Evolutionary conservation across 164 flowering plant genomes (phyloP).

Genomic region (Buxus sempervirens): DNA sequence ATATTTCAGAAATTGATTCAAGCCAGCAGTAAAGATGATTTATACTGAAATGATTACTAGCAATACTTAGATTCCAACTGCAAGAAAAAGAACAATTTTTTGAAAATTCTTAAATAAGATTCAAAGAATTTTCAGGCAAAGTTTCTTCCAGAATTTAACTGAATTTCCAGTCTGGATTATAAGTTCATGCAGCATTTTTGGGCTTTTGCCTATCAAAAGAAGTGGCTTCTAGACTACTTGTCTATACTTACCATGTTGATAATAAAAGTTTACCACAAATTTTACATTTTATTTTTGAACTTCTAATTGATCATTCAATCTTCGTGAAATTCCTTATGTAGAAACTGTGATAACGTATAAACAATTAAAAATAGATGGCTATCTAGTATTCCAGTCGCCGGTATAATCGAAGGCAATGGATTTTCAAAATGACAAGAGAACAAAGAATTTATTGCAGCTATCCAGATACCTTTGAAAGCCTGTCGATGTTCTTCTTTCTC

Average conservation of each 20-base stretch:
- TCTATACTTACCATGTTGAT: no score
- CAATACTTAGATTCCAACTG: neutral
- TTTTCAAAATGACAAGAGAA: no score
- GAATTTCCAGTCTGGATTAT: neutral
- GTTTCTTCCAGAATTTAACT: neutral
- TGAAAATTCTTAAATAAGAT: no score
- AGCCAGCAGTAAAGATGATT: neutral
- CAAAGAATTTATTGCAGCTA: neutral
- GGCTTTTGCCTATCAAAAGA: no score
- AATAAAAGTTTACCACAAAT: no score
- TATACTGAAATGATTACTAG: neutral
- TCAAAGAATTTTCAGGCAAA: neutral
- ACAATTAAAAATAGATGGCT: neutral
- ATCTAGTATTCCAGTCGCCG: neutral
- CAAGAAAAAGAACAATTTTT: neutral
- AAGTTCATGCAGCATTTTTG: no score
- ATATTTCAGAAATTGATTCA: neutral
- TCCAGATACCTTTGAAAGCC: conserved; percentile 50
- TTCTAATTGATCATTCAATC: no score
- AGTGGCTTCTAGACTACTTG: no score
- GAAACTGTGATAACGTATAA: neutral
- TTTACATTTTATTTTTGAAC: no score
- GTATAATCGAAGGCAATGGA: no score
- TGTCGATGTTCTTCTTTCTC: conserved; percentile 66
- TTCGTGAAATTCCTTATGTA: neutral